These are phyloP conservation scores for Xylariaceae sp. DNA, from an alignment of 2,329 filamentous ascomycete species.

Conservation along the genomic window DNA sequence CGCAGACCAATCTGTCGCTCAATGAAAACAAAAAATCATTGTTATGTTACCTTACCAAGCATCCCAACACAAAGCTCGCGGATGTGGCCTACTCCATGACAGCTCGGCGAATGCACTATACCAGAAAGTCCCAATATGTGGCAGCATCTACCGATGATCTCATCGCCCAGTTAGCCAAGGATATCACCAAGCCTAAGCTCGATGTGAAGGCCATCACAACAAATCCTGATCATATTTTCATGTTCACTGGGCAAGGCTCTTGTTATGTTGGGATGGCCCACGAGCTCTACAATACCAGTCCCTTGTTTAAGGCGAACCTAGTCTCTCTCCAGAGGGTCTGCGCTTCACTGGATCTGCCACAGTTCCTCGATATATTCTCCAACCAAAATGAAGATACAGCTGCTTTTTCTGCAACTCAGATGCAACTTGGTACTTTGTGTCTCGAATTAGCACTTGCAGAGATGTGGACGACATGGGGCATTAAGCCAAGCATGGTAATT, in stretches of 20 bases:
- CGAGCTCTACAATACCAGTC: conserved; percentile 38
- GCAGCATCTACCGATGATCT: not conserved
- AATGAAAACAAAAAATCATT: conserved; percentile 46
- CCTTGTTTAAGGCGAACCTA: conserved; percentile 40
- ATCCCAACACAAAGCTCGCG: conserved; percentile 42
- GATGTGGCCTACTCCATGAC: conserved; percentile 59
- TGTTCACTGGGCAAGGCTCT: conserved; percentile 51
- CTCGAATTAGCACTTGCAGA: conserved; percentile 42
- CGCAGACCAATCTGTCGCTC: conserved; percentile 38
- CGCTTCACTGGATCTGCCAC: not conserved
- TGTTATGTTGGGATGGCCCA: conserved; percentile 37
- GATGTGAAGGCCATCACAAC: too few relatives aligned
- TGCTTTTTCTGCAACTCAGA: not conserved
- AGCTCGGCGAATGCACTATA: conserved; percentile 45
- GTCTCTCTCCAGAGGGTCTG: conserved; percentile 24
- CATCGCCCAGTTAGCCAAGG: not conserved
- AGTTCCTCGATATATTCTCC: not conserved
- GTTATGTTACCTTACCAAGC: conserved; percentile 44
- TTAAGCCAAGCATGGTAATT: conserved; percentile 45
- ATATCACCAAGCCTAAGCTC: not conserved
- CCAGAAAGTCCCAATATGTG: conserved; percentile 3
- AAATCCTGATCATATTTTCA: conserved; percentile 37
- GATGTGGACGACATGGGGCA: conserved; percentile 42
- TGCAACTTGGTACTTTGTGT: conserved; percentile 39
- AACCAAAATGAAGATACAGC: not conserved